Base-by-base conservation (phyloP, 1,284 basidiomycete species). In the Anthracocystis walkeri region DNA sequence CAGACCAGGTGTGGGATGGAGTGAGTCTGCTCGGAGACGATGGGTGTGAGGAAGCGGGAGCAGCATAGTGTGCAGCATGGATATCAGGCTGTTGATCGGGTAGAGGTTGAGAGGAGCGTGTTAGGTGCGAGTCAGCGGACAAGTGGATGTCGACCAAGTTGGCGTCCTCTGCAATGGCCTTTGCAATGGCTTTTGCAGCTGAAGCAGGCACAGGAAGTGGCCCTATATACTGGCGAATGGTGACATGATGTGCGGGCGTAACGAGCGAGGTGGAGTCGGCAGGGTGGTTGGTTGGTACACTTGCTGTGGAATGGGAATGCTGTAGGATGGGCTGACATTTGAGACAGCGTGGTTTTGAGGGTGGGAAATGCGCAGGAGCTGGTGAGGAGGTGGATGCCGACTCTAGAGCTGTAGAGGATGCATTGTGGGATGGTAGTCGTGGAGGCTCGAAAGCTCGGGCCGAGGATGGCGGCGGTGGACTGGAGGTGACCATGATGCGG, bases 191-290 rank as follows among this genome's bases (percentile, higher is more conserved):
- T 20, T 46, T 65, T 5, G 79, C 77, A 2, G 57, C 44, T n/a
- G 63, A 53, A 7, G 65, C 35, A 1, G 73, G 48, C 0, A 77
- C 77, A 5, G 77, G 71, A 3, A 65, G 31, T 16, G 79, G 79
- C 2, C 79, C 79, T 25, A 81, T 62, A 53, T 67, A 81, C 41
- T 65, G 52, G 23, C 79, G 63, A 11, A 57, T 33, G 23, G 45
- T 58, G 44, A 62, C 56, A 45, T 75, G 72, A 41, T 58, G 18
- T 25, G 58, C 44, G 5, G 51, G 68, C 18, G 63, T 51, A 59
- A 69, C 38, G 52, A 63, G 51, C 18, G 49, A 23, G 33, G 41
- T 53, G 10, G 69, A 55, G 42, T 65, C 45, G 18, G 48, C 35
- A 7, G 55, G 33, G 41, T 55, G 59, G 12, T 57, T 62, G 55